Conservation (phyloP, 2,329 filamentous ascomycete species). For the Pochonia chlamydosporia region DNA sequence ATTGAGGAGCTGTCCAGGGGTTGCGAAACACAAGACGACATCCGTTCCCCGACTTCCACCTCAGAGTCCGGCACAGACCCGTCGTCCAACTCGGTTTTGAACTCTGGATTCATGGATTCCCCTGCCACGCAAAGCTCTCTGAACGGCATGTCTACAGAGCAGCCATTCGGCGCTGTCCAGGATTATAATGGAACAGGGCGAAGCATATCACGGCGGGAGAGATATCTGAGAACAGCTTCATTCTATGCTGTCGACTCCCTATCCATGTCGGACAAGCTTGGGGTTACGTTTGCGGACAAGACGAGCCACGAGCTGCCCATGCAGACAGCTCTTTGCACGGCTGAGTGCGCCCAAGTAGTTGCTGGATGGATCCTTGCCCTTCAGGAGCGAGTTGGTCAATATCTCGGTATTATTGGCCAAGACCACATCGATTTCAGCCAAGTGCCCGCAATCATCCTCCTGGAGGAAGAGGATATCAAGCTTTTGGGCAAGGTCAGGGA, state of each 20-base stretch:
- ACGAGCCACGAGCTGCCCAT: constrained; percentile 80
- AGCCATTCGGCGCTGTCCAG: background rate
- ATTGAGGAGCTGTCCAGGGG: constrained; percentile 78
- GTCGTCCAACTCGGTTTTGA: constrained; percentile 40
- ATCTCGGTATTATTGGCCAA: constrained; percentile 79
- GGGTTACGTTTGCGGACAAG: constrained; percentile 78
- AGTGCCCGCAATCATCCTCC: constrained; percentile 80
- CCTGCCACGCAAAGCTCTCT: constrained; percentile 45
- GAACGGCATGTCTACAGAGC: constrained; percentile 34
- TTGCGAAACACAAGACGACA: constrained; percentile 67
- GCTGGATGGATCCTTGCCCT: constrained; percentile 92
- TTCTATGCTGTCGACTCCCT: constrained; percentile 92
- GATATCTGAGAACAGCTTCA: constrained; percentile 86
- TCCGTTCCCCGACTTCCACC: constrained; percentile 51
- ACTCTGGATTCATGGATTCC: constrained; percentile 44
- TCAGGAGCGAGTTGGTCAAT: constrained; percentile 88
- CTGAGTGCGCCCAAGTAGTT: constrained; percentile 90
- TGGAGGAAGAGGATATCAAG: constrained; percentile 88
- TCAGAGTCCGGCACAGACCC: constrained; percentile 38
- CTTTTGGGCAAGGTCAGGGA: constrained; percentile 77
- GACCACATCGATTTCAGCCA: constrained; percentile 73
- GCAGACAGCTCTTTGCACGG: constrained; percentile 85
- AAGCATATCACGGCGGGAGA: constrained; percentile 68
- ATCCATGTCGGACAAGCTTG: constrained; percentile 79
- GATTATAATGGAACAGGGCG: constrained; percentile 24